Conservation (phyloP, 2,329 filamentous ascomycete genomes). For the Xylariales sp. region DNA sequence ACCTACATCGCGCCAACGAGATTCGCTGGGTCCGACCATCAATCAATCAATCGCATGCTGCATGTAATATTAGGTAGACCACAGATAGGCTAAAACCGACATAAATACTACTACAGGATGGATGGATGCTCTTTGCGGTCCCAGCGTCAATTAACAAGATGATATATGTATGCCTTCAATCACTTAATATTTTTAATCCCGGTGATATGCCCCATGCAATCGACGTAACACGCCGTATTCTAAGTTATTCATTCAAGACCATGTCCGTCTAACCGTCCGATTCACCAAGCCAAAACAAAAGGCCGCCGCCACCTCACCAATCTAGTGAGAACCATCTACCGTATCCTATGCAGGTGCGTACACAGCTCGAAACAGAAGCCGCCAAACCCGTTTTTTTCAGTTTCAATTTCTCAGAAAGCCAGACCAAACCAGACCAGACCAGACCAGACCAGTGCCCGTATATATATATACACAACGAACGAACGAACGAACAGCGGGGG, state of each 20-base stretch:
- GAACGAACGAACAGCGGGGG: too few relatives aligned
- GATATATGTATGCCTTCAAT: background rate
- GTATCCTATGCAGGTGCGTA: background rate
- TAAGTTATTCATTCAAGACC: background rate
- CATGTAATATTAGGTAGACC: slow-evolving; percentile 41
- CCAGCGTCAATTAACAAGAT: background rate
- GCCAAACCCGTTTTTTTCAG: background rate
- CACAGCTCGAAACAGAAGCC: background rate
- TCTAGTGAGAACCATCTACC: background rate
- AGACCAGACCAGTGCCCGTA: too few relatives aligned
- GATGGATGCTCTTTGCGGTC: slow-evolving; percentile 11
- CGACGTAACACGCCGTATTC: background rate
- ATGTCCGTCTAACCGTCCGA: background rate
- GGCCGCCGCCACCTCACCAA: background rate
- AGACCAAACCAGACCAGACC: too few relatives aligned
- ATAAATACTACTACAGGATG: slow-evolving; percentile 16
- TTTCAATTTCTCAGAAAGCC: background rate
- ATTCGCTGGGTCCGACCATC: background rate
- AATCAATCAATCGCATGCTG: slow-evolving; percentile 16
- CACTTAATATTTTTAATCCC: too few relatives aligned
- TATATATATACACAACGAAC: too few relatives aligned
- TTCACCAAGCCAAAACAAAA: background rate
- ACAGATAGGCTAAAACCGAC: slow-evolving; percentile 17
- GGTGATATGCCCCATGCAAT: slow-evolving; percentile 12
- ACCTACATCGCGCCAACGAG: background rate